A percentile compares a stretch with the other conserved stretches of the same genome.
phyloP scores from a whole-genome alignment of 768 basidiomycete genomes.

The Clitopilus passeckerianus region DNA sequence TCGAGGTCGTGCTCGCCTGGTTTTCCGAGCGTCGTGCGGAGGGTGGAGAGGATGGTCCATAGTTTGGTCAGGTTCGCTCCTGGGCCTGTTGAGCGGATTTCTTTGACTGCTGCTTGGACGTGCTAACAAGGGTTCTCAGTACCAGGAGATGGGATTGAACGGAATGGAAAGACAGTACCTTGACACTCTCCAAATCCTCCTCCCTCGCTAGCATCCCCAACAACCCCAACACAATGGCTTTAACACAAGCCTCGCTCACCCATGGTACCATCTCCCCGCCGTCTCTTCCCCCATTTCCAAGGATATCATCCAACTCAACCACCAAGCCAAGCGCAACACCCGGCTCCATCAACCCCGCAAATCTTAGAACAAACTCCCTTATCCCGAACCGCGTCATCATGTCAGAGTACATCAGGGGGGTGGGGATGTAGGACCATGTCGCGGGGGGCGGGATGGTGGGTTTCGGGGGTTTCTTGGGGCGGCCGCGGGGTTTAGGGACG shows the following conservation, averaged over 20 bases:
- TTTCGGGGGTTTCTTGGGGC: slow-evolving; percentile 21
- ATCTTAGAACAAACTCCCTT: slow-evolving; percentile 71
- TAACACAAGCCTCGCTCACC: slow-evolving; percentile 64
- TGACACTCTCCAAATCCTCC: slow-evolving; percentile 29
- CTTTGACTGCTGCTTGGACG: slow-evolving; percentile 42
- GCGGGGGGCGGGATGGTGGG: slow-evolving; percentile 38
- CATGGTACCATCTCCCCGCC: slow-evolving; percentile 44
- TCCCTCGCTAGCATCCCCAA: slow-evolving; percentile 48
- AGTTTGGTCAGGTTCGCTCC: slow-evolving; percentile 56
- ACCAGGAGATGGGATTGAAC: no score
- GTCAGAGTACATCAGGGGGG: slow-evolving; percentile 36
- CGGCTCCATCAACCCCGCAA: slow-evolving; percentile 45
- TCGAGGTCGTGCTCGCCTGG: not conserved
- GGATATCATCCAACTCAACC: slow-evolving; percentile 59
- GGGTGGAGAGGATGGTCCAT: slow-evolving; percentile 48
- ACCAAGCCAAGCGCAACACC: slow-evolving; percentile 38
- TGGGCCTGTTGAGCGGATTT: slow-evolving; percentile 38
- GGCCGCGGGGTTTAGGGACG: slow-evolving; percentile 11
- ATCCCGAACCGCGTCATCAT: slow-evolving; percentile 63
- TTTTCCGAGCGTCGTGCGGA: slow-evolving; percentile 30
- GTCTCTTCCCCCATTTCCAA: slow-evolving; percentile 29
- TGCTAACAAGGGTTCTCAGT: slow-evolving; percentile 18
- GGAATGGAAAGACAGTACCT: slow-evolving; percentile 19
- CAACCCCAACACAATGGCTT: slow-evolving; percentile 57
- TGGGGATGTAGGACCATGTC: slow-evolving; percentile 48